Evolutionary conservation across 208 protist species (phyloP).

Genomic region (Leishmania aethiopica): DNA sequence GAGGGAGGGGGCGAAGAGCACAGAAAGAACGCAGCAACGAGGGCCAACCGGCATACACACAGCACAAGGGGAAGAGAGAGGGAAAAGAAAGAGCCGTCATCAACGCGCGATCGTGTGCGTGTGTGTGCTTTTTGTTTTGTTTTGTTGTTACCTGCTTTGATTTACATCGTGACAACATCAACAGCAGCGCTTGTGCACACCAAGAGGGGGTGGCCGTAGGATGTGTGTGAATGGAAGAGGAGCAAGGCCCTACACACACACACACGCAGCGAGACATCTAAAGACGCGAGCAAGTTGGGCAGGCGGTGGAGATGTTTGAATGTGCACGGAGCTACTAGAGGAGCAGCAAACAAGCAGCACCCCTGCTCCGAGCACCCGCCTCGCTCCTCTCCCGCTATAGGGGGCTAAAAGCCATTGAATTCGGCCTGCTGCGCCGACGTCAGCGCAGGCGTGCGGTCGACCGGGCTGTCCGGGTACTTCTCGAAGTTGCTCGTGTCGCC

Average conservation of each 20-base stretch:
- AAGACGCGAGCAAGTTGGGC: not conserved
- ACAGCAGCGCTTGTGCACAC: not conserved
- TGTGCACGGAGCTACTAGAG: not conserved
- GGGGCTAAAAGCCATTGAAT: constrained; percentile 84
- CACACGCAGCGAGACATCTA: not conserved
- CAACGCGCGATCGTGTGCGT: not conserved
- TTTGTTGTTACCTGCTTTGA: not conserved
- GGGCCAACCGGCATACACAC: not conserved
- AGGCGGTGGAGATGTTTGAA: not conserved
- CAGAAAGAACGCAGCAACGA: not conserved
- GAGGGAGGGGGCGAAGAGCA: not conserved
- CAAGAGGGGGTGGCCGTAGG: no score
- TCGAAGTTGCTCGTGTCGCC: constrained; percentile 92
- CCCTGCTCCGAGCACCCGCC: not conserved
- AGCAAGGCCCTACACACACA: not conserved
- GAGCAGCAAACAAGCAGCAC: not conserved
- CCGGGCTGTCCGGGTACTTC: constrained; percentile 80
- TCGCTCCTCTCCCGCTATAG: not conserved
- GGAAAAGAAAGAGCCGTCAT: not conserved
- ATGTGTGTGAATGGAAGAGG: not conserved
- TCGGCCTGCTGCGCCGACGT: constrained; percentile 83
- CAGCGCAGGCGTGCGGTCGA: constrained; percentile 58
- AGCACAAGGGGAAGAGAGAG: not conserved
- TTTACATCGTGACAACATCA: constrained; percentile 1
- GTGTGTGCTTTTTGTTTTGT: not conserved